Conservation (phyloP, 805 yeast species). For the Sugiyamaella valdiviana region DNA sequence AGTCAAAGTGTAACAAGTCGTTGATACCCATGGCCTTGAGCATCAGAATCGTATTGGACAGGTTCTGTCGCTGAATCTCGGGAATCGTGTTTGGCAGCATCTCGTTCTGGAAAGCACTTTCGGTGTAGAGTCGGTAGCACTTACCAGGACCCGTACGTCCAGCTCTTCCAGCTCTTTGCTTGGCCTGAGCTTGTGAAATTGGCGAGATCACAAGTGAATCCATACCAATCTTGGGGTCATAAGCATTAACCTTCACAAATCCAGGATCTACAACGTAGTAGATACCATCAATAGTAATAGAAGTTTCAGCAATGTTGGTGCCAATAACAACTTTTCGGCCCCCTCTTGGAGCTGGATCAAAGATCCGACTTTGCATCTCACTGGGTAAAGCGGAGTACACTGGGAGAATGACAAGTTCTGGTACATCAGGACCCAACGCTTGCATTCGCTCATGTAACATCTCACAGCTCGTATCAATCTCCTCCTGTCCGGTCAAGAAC, state of each 20-base stretch:
- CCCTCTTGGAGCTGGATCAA: slow-evolving; percentile 77
- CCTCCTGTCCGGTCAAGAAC: slow-evolving; percentile 94
- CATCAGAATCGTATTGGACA: slow-evolving; percentile 68
- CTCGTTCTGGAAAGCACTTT: slow-evolving; percentile 72
- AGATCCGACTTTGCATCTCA: slow-evolving; percentile 73
- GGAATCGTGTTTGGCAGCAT: slow-evolving; percentile 78
- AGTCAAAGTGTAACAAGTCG: slow-evolving; percentile 76
- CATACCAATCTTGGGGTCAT: slow-evolving; percentile 82
- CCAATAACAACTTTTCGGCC: slow-evolving; percentile 86
- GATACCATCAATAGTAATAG: slow-evolving; percentile 93
- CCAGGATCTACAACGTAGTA: slow-evolving; percentile 94
- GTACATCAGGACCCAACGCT: slow-evolving; percentile 51
- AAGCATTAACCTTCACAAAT: slow-evolving; percentile 85
- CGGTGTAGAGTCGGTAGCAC: slow-evolving; percentile 84
- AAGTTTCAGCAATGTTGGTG: slow-evolving; percentile 95
- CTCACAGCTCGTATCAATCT: slow-evolving; percentile 81
- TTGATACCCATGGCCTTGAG: slow-evolving; percentile 78
- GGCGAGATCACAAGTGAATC: slow-evolving; percentile 81
- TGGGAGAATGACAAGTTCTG: slow-evolving; percentile 68
- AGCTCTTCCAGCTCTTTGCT: slow-evolving; percentile 96
- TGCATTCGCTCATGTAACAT: slow-evolving; percentile 59
- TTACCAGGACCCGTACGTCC: slow-evolving; percentile 97
- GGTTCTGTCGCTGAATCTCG: slow-evolving; percentile 81
- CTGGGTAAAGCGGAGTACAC: slow-evolving; percentile 88
- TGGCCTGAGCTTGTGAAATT: slow-evolving; percentile 91